Base-by-base conservation (phyloP, 345 rosid species). In the Eucalyptus dawsonii region DNA sequence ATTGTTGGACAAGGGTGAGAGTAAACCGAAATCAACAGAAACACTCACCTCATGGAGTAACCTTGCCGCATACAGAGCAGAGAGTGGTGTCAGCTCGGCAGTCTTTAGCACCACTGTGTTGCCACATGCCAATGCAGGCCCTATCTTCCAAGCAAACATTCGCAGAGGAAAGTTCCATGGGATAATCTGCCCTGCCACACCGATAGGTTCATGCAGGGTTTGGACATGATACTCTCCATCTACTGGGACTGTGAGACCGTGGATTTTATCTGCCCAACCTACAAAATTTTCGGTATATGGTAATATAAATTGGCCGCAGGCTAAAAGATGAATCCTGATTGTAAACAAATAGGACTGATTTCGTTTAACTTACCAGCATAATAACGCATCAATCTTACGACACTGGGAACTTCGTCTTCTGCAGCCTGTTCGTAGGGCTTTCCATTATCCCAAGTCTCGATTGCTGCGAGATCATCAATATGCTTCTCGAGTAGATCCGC, bases 381-480 rank as follows among this genome's bases (percentile, higher is more conserved):
- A 94, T 98, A 98, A 34, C 98, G 94, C 80, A 98, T 88, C 17
- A 95, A 27, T 56, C 98, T 96, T 42, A 90, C 54, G 49, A 94
- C 2, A 97, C 94, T 93, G 16, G 99, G 98, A 37, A 97, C 51
- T 94, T 98, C 99, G 29, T 87, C 11, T 40, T 92, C 89, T 47
- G 95, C 95, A 91, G 98, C 88, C 88, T 97, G 99, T 86, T 95
- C 95, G 62, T 88, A 97, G n/a, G 99, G 95, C 89, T 98, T 98
- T 69, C 99, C 99, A 89, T 92, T 96, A 88, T 98, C 99, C 99
- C 98, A 98, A 58, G 96, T 94, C 94, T 98, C 99, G 13, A 98
- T 96, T n/a, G 96, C 94, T 16, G 99, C 97, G 50, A 98, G 87
- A 87, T 97, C 98, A 50, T 95, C 98, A 45, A 92, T 94, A 91